Base-by-base conservation (phyloP, 129 eudicot genomes). In the Flaveria linearis region DNA sequence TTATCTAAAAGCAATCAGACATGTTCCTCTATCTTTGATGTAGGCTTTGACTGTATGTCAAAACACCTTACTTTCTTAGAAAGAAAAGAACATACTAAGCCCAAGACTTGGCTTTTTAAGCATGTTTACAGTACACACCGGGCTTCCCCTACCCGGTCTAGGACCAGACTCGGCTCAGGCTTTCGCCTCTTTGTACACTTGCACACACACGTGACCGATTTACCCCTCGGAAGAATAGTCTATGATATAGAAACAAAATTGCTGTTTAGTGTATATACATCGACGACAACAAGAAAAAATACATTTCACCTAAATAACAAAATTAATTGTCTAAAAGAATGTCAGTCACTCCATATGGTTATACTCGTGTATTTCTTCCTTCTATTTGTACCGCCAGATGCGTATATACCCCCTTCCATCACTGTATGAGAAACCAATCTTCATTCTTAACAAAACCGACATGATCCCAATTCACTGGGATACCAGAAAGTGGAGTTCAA, bases 291-390 rank as follows among this genome's bases (percentile, higher is more conserved):
- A 51, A 28, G 72, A 22, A 46, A 13, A 46, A 30, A 60, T 60
- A 72, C 79, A 13, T 56, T 43, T 60, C 28, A 80, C 71, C 75
- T 66, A 74, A 73, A 80, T 80, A 79, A 63, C 57, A 14, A 79
- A 71, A 47, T 20, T 66, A 66, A 66, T 58, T 17, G 39, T 42
- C 74, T 9, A 66, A 61, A 51, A 72, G 53, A 74, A 74, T 18
- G 52, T 18, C 4, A 18, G 51, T 65, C 62, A 15, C 57, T 46
- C 74, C 74, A 13, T 57, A 45, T 2, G 75, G 16, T 61, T 41
- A 53, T 72, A 74, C 69, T 61, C 58, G n/a, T 65, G 74, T 60
- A 79, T 66, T 53, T 33, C 81, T 80, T 73, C 81, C 51, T 84
- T 73, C 84, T 33, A 61, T 81, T 68, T 53, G 72, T 64, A 77